These are phyloP conservation scores for Colletotrichum liriopes DNA, from an alignment of 2,329 filamentous ascomycete genomes.

Conservation along the genomic window DNA sequence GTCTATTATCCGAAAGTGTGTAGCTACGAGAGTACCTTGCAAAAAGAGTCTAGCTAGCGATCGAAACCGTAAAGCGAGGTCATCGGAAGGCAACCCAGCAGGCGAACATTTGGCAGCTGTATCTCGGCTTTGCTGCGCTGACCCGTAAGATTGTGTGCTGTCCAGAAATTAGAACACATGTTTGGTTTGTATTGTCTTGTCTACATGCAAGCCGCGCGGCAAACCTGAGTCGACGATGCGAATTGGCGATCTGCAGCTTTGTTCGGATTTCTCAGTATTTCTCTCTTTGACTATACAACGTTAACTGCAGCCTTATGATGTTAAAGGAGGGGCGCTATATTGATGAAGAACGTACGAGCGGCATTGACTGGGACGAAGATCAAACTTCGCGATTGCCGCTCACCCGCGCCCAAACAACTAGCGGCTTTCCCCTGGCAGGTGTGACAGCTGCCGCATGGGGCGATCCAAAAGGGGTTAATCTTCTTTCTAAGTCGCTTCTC, in stretches of 20 bases:
- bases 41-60: background rate
- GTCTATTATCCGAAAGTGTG: background rate
- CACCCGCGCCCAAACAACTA: background rate
- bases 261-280: background rate
- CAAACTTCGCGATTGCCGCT: constrained; percentile 12
- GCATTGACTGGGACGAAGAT: constrained; percentile 13
- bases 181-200: background rate
- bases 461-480: background rate
- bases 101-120: background rate
- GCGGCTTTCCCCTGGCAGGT: background rate
- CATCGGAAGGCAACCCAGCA: background rate
- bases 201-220: background rate
- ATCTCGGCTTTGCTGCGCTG: background rate
- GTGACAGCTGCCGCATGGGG: background rate
- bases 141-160: background rate
- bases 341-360: constrained; percentile 13
- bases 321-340: background rate
- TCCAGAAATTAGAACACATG: background rate
- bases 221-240: background rate
- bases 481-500: background rate
- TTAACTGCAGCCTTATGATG: background rate
- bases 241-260: background rate
- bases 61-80: background rate
- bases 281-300: background rate
- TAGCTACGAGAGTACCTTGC: background rate